These are phyloP conservation scores for Citrus unshiu DNA, from an alignment of 345 rosid genomes.

Conservation along the genomic window DNA sequence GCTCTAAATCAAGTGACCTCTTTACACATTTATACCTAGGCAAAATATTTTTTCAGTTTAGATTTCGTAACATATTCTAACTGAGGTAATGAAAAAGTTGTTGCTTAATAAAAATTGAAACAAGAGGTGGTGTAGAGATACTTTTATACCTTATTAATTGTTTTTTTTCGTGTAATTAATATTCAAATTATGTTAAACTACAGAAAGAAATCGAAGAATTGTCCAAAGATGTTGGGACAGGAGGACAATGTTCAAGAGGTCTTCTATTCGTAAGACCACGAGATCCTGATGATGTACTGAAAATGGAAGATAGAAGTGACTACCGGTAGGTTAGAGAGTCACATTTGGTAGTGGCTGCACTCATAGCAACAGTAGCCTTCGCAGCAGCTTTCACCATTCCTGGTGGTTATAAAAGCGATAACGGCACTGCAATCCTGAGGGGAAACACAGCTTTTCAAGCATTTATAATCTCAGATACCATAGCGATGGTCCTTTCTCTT, in stretches of 20 bases:
- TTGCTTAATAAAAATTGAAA: too few relatives aligned
- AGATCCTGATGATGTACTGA: too few relatives aligned
- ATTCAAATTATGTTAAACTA: too few relatives aligned
- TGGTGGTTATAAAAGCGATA: background rate
- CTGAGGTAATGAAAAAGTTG: too few relatives aligned
- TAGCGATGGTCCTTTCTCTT: background rate
- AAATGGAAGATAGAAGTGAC: too few relatives aligned
- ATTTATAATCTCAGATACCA: background rate
- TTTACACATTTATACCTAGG: too few relatives aligned
- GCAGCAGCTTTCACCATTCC: background rate
- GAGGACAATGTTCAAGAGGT: background rate
- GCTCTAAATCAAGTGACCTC: too few relatives aligned
- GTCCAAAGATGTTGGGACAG: background rate
- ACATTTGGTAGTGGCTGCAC: background rate
- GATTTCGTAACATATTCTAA: too few relatives aligned
- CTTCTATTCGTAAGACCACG: background rate
- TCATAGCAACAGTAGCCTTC: background rate
- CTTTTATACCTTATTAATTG: too few relatives aligned
- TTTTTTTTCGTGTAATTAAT: too few relatives aligned
- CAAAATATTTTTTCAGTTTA: too few relatives aligned
- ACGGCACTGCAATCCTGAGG: background rate
- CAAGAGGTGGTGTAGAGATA: too few relatives aligned
- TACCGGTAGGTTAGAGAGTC: background rate
- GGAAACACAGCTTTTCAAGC: background rate
- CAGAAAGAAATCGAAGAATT: background rate